Evolutionary conservation across 139 green algal genomes (phyloP).

Genomic region (Ettlia oleoabundans): DNA sequence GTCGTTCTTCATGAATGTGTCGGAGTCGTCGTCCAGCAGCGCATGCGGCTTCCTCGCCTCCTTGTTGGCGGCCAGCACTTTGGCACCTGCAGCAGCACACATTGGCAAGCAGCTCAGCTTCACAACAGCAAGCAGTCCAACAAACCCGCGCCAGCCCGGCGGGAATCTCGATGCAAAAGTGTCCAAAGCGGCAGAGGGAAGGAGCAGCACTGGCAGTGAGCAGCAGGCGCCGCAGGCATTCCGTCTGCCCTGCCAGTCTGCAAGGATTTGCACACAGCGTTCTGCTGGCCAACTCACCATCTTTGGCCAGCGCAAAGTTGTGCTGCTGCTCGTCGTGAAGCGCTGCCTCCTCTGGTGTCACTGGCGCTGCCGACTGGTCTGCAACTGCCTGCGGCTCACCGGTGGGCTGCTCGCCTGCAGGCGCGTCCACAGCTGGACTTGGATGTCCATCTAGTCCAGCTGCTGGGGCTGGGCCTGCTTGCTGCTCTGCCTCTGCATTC

Average conservation of each 20-base stretch:
- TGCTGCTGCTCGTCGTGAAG: conserved; percentile 15
- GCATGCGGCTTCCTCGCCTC: conserved; percentile 72
- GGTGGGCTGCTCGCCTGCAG: not conserved
- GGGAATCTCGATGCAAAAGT: too few relatives aligned
- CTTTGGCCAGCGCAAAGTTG: conserved; percentile 40
- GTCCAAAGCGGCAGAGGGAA: too few relatives aligned
- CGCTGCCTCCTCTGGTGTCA: not conserved
- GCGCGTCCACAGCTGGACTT: not conserved
- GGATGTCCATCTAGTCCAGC: too few relatives aligned
- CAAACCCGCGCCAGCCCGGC: not conserved
- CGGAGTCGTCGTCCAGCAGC: conserved; percentile 79
- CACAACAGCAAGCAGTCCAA: not conserved
- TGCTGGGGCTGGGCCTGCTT: not conserved
- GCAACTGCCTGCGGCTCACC: not conserved
- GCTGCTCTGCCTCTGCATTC: not conserved
- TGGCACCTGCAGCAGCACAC: conserved; percentile 55
- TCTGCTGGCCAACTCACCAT: conserved; percentile 21
- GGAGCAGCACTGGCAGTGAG: too few relatives aligned
- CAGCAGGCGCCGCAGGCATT: too few relatives aligned
- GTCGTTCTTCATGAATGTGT: conserved; percentile 88
- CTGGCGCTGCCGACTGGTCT: not conserved
- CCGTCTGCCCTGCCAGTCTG: too few relatives aligned
- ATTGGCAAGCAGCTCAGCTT: not conserved
- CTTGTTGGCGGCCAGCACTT: conserved; percentile 81
- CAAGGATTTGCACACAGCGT: too few relatives aligned